Conservation (phyloP, 495 filamentous ascomycete genomes). For the Penicillium parvum region DNA sequence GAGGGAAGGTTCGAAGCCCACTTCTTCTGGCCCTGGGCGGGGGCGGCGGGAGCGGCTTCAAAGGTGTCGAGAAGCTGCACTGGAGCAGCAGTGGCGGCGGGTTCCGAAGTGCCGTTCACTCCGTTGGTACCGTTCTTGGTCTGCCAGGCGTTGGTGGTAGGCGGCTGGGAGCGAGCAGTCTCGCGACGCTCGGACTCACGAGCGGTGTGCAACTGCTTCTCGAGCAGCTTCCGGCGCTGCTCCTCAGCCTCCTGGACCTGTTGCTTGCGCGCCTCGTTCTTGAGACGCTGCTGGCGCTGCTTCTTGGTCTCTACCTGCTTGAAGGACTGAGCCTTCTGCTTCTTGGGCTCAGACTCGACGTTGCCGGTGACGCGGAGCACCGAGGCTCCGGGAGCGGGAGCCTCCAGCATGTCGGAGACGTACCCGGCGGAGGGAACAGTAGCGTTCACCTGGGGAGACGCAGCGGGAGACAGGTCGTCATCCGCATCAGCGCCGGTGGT, state of each 20-base stretch:
- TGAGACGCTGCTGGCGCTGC: conserved; percentile 79
- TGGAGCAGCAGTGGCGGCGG: conserved; percentile 23
- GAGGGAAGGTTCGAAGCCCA: conserved; percentile 63
- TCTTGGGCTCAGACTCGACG: conserved; percentile 57
- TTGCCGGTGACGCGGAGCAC: conserved; percentile 70
- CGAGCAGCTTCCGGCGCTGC: conserved; percentile 62
- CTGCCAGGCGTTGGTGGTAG: conserved; percentile 59
- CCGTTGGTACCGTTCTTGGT: conserved; percentile 32
- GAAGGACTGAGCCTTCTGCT: conserved; percentile 56
- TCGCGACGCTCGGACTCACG: conserved; percentile 71
- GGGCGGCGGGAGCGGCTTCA: conserved; percentile 42
- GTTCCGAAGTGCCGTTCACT: conserved; percentile 23
- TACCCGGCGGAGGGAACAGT: conserved; percentile 53
- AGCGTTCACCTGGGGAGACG: conserved; percentile 51
- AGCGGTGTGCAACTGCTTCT: conserved; percentile 76
- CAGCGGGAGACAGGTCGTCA: conserved; percentile 66
- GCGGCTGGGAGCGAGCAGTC: conserved; percentile 66
- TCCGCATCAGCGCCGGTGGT: conserved; percentile 76
- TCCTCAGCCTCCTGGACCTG: conserved; percentile 70
- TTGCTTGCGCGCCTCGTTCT: conserved; percentile 69
- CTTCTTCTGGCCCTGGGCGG: conserved; percentile 25
- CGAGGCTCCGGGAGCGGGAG: conserved; percentile 60
- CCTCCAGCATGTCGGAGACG: conserved; percentile 85
- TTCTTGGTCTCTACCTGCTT: conserved; percentile 75
- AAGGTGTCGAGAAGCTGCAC: conserved; percentile 73